Percentiles rank a stretch among this genome's conserved stretches.
phyloP scores from a whole-genome alignment of 2,329 filamentous ascomycete genomes.

The Thelonectria rubi region DNA sequence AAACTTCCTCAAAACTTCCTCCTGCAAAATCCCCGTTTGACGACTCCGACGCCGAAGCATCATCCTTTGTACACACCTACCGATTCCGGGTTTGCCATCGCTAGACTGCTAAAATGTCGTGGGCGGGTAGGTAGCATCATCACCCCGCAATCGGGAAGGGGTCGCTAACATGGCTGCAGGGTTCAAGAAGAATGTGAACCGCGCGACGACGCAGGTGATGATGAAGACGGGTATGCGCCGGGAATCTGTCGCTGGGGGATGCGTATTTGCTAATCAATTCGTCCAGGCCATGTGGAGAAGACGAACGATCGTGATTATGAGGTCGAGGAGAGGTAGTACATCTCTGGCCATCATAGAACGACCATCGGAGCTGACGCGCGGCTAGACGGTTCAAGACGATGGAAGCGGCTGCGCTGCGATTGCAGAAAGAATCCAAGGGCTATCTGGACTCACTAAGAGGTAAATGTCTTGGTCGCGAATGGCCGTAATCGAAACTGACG shows the following conservation, averaged over 20 bases:
- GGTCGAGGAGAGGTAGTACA: slow-evolving; percentile 82
- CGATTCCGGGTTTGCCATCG: slow-evolving; percentile 20
- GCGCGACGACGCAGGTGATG: slow-evolving; percentile 99
- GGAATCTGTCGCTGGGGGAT: not conserved
- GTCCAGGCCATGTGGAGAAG: slow-evolving; percentile 89
- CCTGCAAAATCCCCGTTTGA: slow-evolving; percentile 24
- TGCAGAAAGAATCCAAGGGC: slow-evolving; percentile 98
- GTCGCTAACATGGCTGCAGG: slow-evolving; percentile 50
- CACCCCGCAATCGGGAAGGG: slow-evolving; percentile 43
- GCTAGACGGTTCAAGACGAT: slow-evolving; percentile 92
- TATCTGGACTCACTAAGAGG: slow-evolving; percentile 95
- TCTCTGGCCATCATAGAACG: not conserved
- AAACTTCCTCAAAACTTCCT: slow-evolving; percentile 21
- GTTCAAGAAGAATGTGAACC: slow-evolving; percentile 91
- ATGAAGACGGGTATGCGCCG: slow-evolving; percentile 87
- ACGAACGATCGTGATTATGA: slow-evolving; percentile 99
- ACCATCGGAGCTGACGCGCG: slow-evolving; percentile 31
- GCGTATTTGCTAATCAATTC: slow-evolving; percentile 23
- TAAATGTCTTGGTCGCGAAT: slow-evolving; percentile 45
- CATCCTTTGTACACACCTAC: slow-evolving; percentile 17
- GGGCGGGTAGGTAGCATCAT: slow-evolving; percentile 65
- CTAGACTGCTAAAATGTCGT: slow-evolving; percentile 65
- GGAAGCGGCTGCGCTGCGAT: slow-evolving; percentile 89
- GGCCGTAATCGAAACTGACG: slow-evolving; percentile 25
- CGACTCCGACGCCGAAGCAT: slow-evolving; percentile 20